phyloP scores from a whole-genome alignment of 208 protist genomes.

The Phytomonas francai region DNA sequence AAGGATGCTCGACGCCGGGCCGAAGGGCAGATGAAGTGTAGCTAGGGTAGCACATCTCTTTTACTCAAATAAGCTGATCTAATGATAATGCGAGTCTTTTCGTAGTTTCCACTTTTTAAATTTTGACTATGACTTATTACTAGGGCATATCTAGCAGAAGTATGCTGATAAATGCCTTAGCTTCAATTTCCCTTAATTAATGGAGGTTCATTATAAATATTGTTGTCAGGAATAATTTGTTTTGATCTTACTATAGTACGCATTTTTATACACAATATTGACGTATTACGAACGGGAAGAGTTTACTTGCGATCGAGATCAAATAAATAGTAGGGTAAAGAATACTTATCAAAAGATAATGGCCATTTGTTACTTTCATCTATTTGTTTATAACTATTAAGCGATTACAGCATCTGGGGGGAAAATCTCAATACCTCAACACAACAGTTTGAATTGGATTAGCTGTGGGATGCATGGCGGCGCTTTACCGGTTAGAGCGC shows the following conservation, averaged over 20 bases:
- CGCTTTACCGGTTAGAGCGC: background rate
- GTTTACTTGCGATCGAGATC: background rate
- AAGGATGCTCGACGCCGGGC: background rate
- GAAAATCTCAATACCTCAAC: background rate
- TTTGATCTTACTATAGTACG: background rate
- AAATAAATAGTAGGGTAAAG: constrained; percentile 5
- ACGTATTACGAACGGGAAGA: background rate
- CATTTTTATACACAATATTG: background rate
- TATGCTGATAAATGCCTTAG: background rate
- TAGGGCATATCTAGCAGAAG: background rate
- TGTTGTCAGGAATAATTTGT: background rate
- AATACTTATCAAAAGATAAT: constrained; percentile 6
- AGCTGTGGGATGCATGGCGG: background rate
- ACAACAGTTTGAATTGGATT: background rate
- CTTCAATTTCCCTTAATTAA: no score
- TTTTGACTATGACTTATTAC: background rate
- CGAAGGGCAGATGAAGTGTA: background rate
- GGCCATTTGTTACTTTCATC: background rate
- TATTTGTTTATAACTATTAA: background rate
- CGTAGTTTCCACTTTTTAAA: background rate
- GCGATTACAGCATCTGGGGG: background rate
- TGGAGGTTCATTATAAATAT: background rate
- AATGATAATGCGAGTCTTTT: background rate
- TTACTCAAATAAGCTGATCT: background rate
- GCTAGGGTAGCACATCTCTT: background rate